Percentiles rank a stretch among this genome's conserved stretches.
These are phyloP conservation scores for Aspergillus japonicus DNA, from an alignment of 2,329 filamentous ascomycete species.

Conservation along the genomic window DNA sequence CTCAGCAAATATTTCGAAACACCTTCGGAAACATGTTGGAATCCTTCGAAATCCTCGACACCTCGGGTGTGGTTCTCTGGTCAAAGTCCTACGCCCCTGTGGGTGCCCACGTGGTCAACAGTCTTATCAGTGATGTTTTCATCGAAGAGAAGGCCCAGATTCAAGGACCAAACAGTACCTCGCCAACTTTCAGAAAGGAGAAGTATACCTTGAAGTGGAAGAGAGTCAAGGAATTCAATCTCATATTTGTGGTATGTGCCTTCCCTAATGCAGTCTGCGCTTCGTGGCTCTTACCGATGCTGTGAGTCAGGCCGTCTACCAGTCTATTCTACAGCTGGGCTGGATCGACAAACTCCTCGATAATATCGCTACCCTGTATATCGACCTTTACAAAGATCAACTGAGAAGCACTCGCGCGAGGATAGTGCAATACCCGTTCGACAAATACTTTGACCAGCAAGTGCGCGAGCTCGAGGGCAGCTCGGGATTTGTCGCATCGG, in stretches of 20 bases:
- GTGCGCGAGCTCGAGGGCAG: conserved; percentile 66
- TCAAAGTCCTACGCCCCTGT: conserved; percentile 80
- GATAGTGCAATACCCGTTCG: conserved; percentile 79
- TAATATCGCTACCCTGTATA: conserved; percentile 88
- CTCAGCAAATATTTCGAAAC: neutral
- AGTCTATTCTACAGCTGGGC: conserved; percentile 87
- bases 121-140: conserved; percentile 92
- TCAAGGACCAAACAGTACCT: conserved; percentile 59
- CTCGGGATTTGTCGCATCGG: conserved; percentile 42
- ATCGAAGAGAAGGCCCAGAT: conserved; percentile 83
- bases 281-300: conserved; percentile 16
- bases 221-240: conserved; percentile 81
- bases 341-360: conserved; percentile 98
- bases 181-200: conserved; percentile 79
- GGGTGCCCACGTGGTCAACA: conserved; percentile 82
- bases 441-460: conserved; percentile 92
- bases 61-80: conserved; percentile 95
- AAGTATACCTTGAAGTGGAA: conserved; percentile 96
- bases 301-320: conserved; percentile 77
- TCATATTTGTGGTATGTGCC: conserved; percentile 84
- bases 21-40: conserved; percentile 70
- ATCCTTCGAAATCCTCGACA: conserved; percentile 93
- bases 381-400: conserved; percentile 85
- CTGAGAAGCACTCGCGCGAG: conserved; percentile 77
- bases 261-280: conserved; percentile 1